Evolutionary conservation across 2,329 filamentous ascomycete genomes (phyloP).

Genomic region (Epichloe uncinata): DNA sequence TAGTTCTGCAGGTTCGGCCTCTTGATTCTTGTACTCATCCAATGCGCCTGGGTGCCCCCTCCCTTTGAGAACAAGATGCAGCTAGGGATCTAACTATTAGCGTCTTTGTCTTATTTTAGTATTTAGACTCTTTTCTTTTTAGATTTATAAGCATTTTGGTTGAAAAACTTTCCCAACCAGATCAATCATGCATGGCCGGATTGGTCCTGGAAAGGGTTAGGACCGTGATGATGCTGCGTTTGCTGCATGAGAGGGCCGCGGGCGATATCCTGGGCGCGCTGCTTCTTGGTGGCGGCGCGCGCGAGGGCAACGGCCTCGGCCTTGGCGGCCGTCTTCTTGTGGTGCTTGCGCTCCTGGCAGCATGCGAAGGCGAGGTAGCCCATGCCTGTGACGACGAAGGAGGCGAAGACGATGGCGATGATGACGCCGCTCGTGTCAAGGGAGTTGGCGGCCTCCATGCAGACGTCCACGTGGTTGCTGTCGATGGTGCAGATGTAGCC

Average conservation of each 20-base stretch:
- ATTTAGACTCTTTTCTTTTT: no score
- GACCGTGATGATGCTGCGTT: slow-evolving; percentile 10
- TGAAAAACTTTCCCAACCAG: no score
- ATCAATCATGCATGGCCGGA: slow-evolving; percentile 1
- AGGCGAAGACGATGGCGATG: slow-evolving; percentile 33
- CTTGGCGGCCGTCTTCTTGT: slow-evolving; percentile 29
- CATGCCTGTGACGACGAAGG: slow-evolving; percentile 24
- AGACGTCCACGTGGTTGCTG: slow-evolving; percentile 23
- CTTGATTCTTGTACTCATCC: no score
- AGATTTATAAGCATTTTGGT: no score
- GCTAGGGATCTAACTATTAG: no score
- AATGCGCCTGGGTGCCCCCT: no score
- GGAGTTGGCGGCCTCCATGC: slow-evolving; percentile 24
- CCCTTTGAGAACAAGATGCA: no score
- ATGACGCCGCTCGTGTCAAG: slow-evolving; percentile 33
- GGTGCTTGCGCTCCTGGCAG: slow-evolving; percentile 34
- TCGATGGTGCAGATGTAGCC: slow-evolving; percentile 32
- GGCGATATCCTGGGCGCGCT: slow-evolving; percentile 18
- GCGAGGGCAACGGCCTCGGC: slow-evolving; percentile 38
- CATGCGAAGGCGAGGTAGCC: slow-evolving; percentile 34
- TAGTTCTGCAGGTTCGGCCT: no score
- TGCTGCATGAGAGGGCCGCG: slow-evolving; percentile 25
- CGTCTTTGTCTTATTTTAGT: no score
- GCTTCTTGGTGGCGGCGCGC: slow-evolving; percentile 33
- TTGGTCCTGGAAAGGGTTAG: slow-evolving; percentile 26